These are phyloP conservation scores for Teunomyces lycoperdinae DNA, from an alignment of 805 yeast genomes.

Conservation along the genomic window DNA sequence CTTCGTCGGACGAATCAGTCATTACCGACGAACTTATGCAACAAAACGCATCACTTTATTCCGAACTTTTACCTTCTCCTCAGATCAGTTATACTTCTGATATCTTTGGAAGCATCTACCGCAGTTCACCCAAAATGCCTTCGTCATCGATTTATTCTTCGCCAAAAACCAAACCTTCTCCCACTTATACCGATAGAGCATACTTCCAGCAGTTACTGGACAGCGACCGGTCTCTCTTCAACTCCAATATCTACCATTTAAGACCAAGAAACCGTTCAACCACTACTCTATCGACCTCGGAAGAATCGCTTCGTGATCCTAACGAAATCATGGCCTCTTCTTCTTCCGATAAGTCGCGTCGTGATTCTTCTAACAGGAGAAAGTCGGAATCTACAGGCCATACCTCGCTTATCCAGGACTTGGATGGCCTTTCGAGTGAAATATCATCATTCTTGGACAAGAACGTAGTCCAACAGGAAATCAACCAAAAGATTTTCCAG, in stretches of 20 bases:
- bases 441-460: slow-evolving; percentile 16
- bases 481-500: background rate
- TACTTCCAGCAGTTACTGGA: slow-evolving; percentile 14
- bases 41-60: slow-evolving; percentile 28
- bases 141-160: background rate
- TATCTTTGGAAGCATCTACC: slow-evolving; percentile 21
- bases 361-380: slow-evolving; percentile 6
- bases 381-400: slow-evolving; percentile 23
- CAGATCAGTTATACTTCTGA: slow-evolving; percentile 33
- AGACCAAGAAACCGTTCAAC: slow-evolving; percentile 31
- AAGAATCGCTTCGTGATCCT: background rate
- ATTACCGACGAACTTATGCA: slow-evolving; percentile 29
- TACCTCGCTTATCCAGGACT: slow-evolving; percentile 25
- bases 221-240: slow-evolving; percentile 9
- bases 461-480: background rate
- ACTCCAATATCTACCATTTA: slow-evolving; percentile 21
- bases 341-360: background rate
- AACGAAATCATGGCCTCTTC: background rate
- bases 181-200: slow-evolving; percentile 16
- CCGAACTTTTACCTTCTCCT: slow-evolving; percentile 39
- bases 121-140: background rate
- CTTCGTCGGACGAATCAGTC: slow-evolving; percentile 14
- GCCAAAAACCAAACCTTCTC: background rate
- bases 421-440: slow-evolving; percentile 28
- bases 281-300: slow-evolving; percentile 29